Conservation (phyloP, 805 yeast species). For the Debaryomyces maramus region DNA sequence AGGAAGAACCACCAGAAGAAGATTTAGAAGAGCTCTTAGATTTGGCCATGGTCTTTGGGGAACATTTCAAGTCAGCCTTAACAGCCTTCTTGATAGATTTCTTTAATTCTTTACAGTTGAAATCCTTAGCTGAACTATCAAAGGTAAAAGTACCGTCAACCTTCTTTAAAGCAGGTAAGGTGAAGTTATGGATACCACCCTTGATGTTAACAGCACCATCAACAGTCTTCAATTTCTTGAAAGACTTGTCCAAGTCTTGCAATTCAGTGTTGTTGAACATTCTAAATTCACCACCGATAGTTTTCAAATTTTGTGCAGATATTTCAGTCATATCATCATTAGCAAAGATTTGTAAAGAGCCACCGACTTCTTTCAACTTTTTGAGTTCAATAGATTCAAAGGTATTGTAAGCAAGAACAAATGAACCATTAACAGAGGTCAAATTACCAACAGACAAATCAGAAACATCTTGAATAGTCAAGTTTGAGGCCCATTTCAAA, state of each 20-base stretch:
- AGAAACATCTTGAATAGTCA: conserved; percentile 43
- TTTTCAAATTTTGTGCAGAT: conserved; percentile 26
- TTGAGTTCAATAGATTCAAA: conserved; percentile 32
- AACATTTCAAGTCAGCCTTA: conserved; percentile 43
- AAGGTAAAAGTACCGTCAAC: conserved; percentile 45
- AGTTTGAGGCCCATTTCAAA: conserved; percentile 43
- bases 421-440: conserved; percentile 41
- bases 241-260: conserved; percentile 29
- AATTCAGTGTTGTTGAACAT: conserved; percentile 42
- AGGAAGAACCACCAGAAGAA: conserved; percentile 15
- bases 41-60: conserved; percentile 26
- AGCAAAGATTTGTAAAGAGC: conserved; percentile 41
- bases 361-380: conserved; percentile 35
- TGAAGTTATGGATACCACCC: conserved; percentile 40
- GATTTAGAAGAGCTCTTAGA: conserved; percentile 14
- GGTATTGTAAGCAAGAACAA: conserved; percentile 40
- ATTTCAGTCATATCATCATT: conserved; percentile 41
- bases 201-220: conserved; percentile 42
- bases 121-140: conserved; percentile 34
- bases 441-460: conserved; percentile 32
- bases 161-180: conserved; percentile 35
- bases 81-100: conserved; percentile 29
- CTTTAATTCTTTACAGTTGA: conserved; percentile 37
- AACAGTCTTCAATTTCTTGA: conserved; percentile 30
- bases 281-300: conserved; percentile 43